phyloP scores from a whole-genome alignment of 2,329 filamentous ascomycete species.

The Endothia cerciana region DNA sequence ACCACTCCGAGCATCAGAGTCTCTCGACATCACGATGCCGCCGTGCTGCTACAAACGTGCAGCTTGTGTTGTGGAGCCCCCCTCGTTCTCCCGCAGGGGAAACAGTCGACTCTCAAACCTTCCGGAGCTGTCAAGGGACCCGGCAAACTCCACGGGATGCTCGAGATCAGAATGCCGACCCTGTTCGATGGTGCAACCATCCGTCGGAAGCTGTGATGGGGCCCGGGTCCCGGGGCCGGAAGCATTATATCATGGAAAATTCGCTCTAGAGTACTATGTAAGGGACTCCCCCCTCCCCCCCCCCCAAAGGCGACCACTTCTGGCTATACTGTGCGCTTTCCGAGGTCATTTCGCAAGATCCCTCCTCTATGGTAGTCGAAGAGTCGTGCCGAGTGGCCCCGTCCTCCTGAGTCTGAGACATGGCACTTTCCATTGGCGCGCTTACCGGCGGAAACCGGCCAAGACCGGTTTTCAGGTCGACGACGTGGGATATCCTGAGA shows the following conservation, averaged over 20 bases:
- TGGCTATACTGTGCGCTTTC: conserved; percentile 11
- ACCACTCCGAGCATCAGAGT: neutral
- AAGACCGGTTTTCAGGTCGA: conserved; percentile 4
- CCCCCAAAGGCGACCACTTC: neutral
- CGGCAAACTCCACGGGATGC: neutral
- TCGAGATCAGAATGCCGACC: conserved; percentile 13
- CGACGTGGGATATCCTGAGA: conserved; percentile 1
- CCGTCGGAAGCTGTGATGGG: conserved; percentile 2
- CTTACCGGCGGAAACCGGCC: neutral
- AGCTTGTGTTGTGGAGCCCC: conserved; percentile 8
- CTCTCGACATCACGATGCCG: neutral
- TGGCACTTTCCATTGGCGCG: conserved; percentile 2
- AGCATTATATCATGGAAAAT: conserved; percentile 14
- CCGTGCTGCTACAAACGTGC: neutral
- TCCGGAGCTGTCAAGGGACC: conserved; percentile 13
- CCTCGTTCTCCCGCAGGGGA: conserved; percentile 10
- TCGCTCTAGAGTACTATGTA: conserved; percentile 20
- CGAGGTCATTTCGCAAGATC: neutral
- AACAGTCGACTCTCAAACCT: neutral
- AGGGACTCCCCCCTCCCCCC: neutral
- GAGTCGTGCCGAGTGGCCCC: conserved; percentile 16
- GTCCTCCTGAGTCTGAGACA: conserved; percentile 10
- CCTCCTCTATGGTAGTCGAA: neutral
- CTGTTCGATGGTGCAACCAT: conserved; percentile 2
- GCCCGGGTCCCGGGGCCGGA: neutral